Base-by-base conservation (phyloP, 768 basidiomycete species). In the Boletus pseudo-olivaceus region DNA sequence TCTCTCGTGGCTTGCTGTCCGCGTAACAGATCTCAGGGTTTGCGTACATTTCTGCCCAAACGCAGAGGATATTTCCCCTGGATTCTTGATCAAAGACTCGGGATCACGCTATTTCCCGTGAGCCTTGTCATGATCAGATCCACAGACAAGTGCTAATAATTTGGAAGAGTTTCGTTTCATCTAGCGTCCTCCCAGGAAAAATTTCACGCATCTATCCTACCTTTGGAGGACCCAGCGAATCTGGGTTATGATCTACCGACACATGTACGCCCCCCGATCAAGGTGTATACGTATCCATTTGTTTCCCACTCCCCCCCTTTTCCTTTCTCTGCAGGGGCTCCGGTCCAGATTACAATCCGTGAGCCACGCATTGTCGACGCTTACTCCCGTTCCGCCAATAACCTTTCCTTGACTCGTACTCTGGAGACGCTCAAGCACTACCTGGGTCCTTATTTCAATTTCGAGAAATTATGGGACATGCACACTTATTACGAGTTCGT, bases 401-500 rank as follows among this genome's bases (percentile, higher is more conserved):
- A 59, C 32, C 58, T 77, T 20, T 70, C 75, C 9, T 68, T 75
- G 55, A 73, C 70, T 29, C 66, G 76, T 17, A 75, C 74, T 37
- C 64, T 77, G 23, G 72, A 68, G 49, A 61, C 71, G 27, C 63
- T 75, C 29, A 67, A 69, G 42, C 63, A 65, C 37, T 56, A 70
- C 41, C 53, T 77, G 26, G 78, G 78, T 1, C 79, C 78, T 40
- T 68, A 71, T 59, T 76, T 73, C 51, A 68, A 76, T 45, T 65
- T 79, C 4, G 79, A 80, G 65, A 69, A 69, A 52, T 60, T 78
- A 14, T 80, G 78, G 76, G 75, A 77, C 51, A 72, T 66, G 61
- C 78, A 79, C 52, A 77, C 75, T 9, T 71, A 72, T 59, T 78
- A 76, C 57, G 76, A 76, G 57, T 76, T 76, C 43, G 66, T 54